A percentile compares a stretch with the other conserved stretches of the same genome.
These are phyloP conservation scores for Iris pallida DNA, from an alignment of 116 monocot genomes.

Conservation along the genomic window DNA sequence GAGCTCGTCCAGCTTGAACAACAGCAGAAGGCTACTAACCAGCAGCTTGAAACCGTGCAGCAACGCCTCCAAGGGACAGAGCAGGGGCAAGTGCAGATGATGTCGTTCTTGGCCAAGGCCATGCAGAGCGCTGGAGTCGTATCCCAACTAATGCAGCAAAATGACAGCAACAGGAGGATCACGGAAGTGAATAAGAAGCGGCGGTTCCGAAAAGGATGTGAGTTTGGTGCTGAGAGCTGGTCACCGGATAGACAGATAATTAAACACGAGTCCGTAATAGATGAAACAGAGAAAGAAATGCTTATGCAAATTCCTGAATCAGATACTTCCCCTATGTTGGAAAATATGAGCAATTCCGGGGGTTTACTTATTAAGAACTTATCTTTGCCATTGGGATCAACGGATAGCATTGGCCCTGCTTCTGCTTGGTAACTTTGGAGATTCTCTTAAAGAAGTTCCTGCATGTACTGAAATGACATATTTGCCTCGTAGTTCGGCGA, in stretches of 20 bases:
- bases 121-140: conserved; percentile 29
- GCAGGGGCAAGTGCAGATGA: conserved; percentile 29
- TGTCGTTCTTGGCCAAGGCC: conserved; percentile 36
- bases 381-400: neutral
- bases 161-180: conserved; percentile 3
- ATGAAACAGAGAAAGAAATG: conserved; percentile 31
- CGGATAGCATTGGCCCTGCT: neutral
- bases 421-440: conserved; percentile 5
- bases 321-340: conserved; percentile 19
- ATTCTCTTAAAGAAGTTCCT: conserved; percentile 15
- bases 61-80: conserved; percentile 30
- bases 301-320: conserved; percentile 27
- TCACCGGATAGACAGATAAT: conserved; percentile 2
- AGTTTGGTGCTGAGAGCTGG: too few species aligned
- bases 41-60: conserved; percentile 28
- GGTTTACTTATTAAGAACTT: conserved; percentile 14
- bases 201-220: neutral
- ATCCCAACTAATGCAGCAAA: conserved; percentile 20
- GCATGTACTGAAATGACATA: neutral
- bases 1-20: conserved; percentile 33
- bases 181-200: conserved; percentile 6
- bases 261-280: conserved; percentile 27
- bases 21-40: conserved; percentile 28
- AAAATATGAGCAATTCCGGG: conserved; percentile 9
- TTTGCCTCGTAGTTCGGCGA: neutral